A percentile compares a stretch with the other conserved stretches of the same genome.
Conservation (phyloP, 192 early-diverging fungal species). For the Coemansia sp. region DNA sequence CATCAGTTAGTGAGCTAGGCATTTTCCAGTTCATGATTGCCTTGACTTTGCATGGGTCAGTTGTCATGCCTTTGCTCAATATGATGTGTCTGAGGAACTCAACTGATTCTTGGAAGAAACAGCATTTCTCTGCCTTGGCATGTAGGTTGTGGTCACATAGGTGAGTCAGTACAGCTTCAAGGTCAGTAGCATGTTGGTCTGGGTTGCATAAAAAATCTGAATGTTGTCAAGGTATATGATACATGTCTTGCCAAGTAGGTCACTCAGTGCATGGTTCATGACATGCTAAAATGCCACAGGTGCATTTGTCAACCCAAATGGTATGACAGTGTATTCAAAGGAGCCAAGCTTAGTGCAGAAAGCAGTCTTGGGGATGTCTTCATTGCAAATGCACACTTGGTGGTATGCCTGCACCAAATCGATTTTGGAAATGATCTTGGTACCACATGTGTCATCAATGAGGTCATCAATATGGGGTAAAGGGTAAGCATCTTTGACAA, state of each 20-base stretch:
- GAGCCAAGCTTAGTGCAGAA: conserved; percentile 11
- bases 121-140: too few species aligned
- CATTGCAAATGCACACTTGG: not conserved
- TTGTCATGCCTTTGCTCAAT: not conserved
- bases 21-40: too few species aligned
- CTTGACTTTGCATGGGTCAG: not conserved
- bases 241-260: conserved; percentile 34
- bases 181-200: not conserved
- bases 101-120: too few species aligned
- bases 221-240: conserved; percentile 50
- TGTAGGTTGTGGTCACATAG: too few species aligned
- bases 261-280: conserved; percentile 55
- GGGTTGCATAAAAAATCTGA: conserved; percentile 10
- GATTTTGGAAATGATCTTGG: too few species aligned
- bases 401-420: conserved; percentile 4
- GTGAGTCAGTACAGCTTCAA: not conserved
- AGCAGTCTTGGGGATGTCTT: conserved; percentile 47
- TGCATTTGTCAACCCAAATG: conserved; percentile 31
- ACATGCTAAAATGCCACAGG: conserved; percentile 58
- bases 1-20: not conserved
- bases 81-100: not conserved
- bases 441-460: too few species aligned
- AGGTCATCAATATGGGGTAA: too few species aligned
- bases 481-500: too few species aligned
- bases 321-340: conserved; percentile 57